Base-by-base conservation (phyloP, 805 yeast genomes). In the Brettanomyces sp. region DNA sequence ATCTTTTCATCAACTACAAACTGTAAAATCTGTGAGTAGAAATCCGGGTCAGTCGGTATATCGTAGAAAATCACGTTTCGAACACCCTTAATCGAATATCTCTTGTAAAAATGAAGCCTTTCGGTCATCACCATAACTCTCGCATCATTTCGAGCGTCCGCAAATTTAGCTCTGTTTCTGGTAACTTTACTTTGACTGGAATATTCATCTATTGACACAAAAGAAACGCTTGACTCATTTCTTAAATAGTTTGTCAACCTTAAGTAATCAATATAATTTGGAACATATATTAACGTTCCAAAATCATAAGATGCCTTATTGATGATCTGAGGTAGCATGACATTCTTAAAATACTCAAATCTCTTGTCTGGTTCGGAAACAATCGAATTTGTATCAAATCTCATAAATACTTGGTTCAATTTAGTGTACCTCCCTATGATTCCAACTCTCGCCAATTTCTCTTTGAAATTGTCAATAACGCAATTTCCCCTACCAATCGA, bases 61-160 rank as follows among this genome's bases (percentile, higher is more conserved):
- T 83, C 87, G 63, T 88, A 93, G 68, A 93, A 79, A 5, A 91
- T 62, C 14, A 93, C 73, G 46, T 81, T 84, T 58, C 85, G 82
- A 22, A 87, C 95, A 25, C 98, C 98, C 48, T 74, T 77, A 44
- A 93, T 70, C 47, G 85, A 90, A 62, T 76, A 90, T 44, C 98
- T 74, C 52, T 96, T 78, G 68, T 81, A 93, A 59, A 87, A 93
- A 63, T 93, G 98, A 60, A 91, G 69, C 72, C 99, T 82, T 57
- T 91, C 98, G 0, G 97, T 86, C 64, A 91, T 91, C n/a, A 93
- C 65, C 68, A 93, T 61, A 25, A 91, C 73, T 3, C 76, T 76
- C 11, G 62, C 61, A 37, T 47, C 45, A 25, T 53, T 53, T 18
- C 56, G 47, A 28, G 52, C 56, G 34, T 77, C 72, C 33, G 74